Percentiles rank a stretch among this genome's conserved stretches.
Evolutionary conservation across 441 rosid species (phyloP).

Genomic region (Gossypium gossypioides): DNA sequence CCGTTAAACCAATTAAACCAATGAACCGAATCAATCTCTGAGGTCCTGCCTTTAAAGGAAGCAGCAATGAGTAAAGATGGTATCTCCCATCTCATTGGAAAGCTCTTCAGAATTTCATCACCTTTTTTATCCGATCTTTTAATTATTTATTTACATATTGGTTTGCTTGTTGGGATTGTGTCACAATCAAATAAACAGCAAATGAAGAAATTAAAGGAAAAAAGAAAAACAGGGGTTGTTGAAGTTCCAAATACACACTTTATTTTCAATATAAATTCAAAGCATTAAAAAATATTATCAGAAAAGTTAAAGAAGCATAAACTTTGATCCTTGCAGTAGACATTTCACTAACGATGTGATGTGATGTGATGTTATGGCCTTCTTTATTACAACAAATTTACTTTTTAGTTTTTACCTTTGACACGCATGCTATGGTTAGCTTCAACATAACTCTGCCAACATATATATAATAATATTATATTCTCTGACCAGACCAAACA

Average conservation of each 20-base stretch:
- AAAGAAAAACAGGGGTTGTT: not conserved
- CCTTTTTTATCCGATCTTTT: not conserved
- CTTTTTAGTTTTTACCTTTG: not conserved
- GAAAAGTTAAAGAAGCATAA: not conserved
- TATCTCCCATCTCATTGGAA: constrained; percentile 9
- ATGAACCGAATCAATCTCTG: no score
- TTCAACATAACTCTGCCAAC: not conserved
- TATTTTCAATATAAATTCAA: not conserved
- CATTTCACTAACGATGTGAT: not conserved
- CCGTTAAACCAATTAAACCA: no score
- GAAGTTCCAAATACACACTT: not conserved
- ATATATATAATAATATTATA: not conserved
- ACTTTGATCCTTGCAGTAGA: constrained; percentile 16
- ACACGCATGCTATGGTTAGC: constrained; percentile 12
- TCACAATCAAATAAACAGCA: not conserved
- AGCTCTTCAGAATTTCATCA: not conserved
- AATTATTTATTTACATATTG: no score
- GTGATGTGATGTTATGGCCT: not conserved
- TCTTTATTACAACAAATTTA: not conserved
- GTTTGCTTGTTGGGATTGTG: no score
- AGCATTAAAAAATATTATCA: not conserved
- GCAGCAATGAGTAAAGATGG: not conserved
- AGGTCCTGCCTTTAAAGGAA: constrained; percentile 1
- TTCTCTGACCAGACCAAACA: not conserved
- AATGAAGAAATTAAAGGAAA: no score